Base-by-base conservation (phyloP, 2,329 filamentous ascomycete genomes). In the Decorospora gaudefroyi region DNA sequence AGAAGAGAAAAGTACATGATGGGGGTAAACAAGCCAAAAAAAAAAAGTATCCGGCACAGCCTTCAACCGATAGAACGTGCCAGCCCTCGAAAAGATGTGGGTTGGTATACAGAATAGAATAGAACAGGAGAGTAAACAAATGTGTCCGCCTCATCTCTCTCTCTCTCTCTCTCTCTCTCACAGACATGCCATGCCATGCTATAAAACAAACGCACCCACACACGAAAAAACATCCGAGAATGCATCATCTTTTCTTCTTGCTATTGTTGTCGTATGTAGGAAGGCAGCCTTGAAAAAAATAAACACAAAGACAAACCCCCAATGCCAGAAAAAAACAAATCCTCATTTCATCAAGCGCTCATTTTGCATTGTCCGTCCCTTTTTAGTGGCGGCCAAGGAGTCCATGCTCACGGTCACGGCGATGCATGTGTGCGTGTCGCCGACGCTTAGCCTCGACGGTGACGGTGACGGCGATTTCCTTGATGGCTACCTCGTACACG, bases 401-500 rank as follows among this genome's bases (percentile, higher is more conserved):
- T 21, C 53, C 55, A 32, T 62, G 59, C 50, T 61, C 51, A 28
- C 51, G 65, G 42, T 63, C 57, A 38, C 57, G 52, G 19, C 56
- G 58, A 57, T 67, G 66, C 53, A 51, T 40, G 42, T 53, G 55
- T 18, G 50, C 51, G 22, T 54, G 59, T 25, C 59, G 51, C 31
- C 55, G 51, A 30, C 55, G 47, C 17, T 47, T 54, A 17, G 40
- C 56, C 10, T 61, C 59, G 3, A 67, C 69, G 4, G 72, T 75
- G 39, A 74, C 69, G 17, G 68, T 73, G 28, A 76, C 59, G 12
- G 70, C 63, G 25, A 72, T 64, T 57, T 77, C 65, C 61, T 74
- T 68, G 47, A 76, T 71, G 34, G 68, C 69, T 31, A 76, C 60
- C 55, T 76, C 72, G 57, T 75, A 69, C 30, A 76, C 73, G 44